Base-by-base conservation (phyloP, 2,329 filamentous ascomycete genomes). In the Allantophomopsis cytisporea region DNA sequence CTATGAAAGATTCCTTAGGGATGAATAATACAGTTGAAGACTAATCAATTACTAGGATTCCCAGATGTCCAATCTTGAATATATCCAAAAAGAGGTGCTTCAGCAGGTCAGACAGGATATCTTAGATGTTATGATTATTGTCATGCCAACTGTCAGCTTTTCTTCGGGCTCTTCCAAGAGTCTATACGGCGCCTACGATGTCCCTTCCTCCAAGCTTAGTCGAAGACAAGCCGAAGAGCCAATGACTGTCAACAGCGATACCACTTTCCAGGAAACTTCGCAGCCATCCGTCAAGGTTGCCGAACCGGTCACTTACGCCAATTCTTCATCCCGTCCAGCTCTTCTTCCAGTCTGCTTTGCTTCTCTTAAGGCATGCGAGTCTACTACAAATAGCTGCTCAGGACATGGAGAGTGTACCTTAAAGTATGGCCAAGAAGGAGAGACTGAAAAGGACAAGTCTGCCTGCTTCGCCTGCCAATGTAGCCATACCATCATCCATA, bases 401-500 rank as follows among this genome's bases (percentile, higher is more conserved):
- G 77, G 81, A 40, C 87, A 91, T 59, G 91, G 91, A 36, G 54
- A 60, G 20, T 96, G 91, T 65, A 64, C 70, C 47, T 68, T 81
- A 56, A 81, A 80, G 53, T 87, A 73, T 47, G 62, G 61, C 33
- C 60, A 61, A 33, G 56, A 62, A 31, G 54, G 52, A 51, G 60
- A 62, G 35, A 59, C 63, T 14, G 16, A 46, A 7, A 58, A 59
- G 10, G 58, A 55, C 42, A 57, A 51, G 35, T 49, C 59, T 10
- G 61, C 66, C 28, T 96, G 89, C 71, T 96, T 80, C 57, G 68
- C 73, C 41, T 98, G 91, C 66, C 65, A 66, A 46, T 98, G 91
- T 64, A 63, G 66, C 39, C 63, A 71, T 33, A 82, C 77, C 2
- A 58, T 64, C 38, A 56, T 56, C 34, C 60, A 58, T 21, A 59